phyloP scores from a whole-genome alignment of 257 asterid genomes.

The Solanum okadae region DNA sequence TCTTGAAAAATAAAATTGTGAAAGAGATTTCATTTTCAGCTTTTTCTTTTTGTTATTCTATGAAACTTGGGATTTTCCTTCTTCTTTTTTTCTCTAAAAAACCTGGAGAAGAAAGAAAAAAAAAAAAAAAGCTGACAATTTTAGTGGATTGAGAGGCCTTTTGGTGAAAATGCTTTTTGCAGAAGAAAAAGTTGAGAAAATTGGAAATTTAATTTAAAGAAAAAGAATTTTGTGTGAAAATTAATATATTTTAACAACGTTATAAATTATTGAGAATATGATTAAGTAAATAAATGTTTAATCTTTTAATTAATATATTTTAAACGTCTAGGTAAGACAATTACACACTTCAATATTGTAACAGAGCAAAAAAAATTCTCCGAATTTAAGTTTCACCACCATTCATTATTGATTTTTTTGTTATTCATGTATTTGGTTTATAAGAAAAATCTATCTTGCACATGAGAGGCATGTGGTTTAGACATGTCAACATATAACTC shows the following conservation, averaged over 20 bases:
- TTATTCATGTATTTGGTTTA: too few relatives aligned
- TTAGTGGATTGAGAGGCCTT: not conserved
- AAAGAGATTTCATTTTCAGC: conserved; percentile 6
- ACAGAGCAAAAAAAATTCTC: not conserved
- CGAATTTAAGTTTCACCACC: not conserved
- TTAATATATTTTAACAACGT: too few relatives aligned
- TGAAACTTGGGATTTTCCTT: not conserved
- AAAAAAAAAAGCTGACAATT: not conserved
- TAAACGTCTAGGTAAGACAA: not conserved
- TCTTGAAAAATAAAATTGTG: not conserved
- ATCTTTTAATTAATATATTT: too few relatives aligned
- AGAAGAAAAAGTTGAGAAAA: not conserved
- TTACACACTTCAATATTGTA: not conserved
- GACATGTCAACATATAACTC: too few relatives aligned
- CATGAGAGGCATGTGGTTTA: not conserved
- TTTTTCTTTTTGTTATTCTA: conserved; percentile 10
- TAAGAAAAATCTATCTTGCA: not conserved
- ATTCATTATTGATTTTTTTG: too few relatives aligned
- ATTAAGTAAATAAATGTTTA: not conserved
- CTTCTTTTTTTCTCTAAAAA: not conserved
- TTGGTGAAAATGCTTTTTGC: not conserved
- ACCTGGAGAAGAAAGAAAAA: not conserved
- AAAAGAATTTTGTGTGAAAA: not conserved
- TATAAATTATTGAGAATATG: too few relatives aligned
- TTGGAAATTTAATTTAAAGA: not conserved